Percentiles rank a stretch among this genome's conserved stretches.
These are phyloP conservation scores for Quercus lobata DNA, from an alignment of 331 rosid species.

Conservation along the genomic window DNA sequence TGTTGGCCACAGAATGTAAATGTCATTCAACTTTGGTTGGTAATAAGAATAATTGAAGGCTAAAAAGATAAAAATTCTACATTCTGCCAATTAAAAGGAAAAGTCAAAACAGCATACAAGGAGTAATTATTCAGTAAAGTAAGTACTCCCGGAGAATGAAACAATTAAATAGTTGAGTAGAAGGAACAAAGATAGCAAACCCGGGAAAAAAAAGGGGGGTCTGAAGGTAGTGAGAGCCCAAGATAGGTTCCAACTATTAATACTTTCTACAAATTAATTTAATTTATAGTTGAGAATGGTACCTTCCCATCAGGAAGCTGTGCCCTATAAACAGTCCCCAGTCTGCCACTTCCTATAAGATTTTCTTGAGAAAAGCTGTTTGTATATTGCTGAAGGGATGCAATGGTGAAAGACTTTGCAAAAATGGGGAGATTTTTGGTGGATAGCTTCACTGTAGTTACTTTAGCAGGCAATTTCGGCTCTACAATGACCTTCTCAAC, in stretches of 20 bases:
- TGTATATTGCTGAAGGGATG: conserved; percentile 83
- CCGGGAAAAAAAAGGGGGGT: neutral
- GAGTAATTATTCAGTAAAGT: too few relatives aligned
- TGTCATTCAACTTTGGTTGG: neutral
- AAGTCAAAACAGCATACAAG: neutral
- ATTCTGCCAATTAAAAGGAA: neutral
- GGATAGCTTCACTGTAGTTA: conserved; percentile 37
- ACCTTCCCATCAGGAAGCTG: conserved; percentile 85
- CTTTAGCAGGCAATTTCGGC: conserved; percentile 37
- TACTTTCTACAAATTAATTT: conserved; percentile 7
- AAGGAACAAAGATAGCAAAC: neutral
- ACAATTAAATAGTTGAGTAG: neutral
- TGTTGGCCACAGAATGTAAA: neutral
- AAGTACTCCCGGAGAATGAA: neutral
- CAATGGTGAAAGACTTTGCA: conserved; percentile 74
- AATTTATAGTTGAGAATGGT: conserved; percentile 24
- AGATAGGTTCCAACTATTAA: conserved; percentile 7
- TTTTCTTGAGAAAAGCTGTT: conserved; percentile 87
- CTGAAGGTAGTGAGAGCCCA: conserved; percentile 4
- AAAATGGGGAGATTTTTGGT: conserved; percentile 32
- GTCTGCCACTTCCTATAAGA: conserved; percentile 71
- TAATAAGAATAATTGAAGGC: neutral
- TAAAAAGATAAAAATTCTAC: neutral
- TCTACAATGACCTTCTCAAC: conserved; percentile 53
- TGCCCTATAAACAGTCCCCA: conserved; percentile 81